Percentiles rank a stretch among this genome's conserved stretches.
Conservation (phyloP, 2,329 filamentous ascomycete genomes). For the Hypoxylon sp. region DNA sequence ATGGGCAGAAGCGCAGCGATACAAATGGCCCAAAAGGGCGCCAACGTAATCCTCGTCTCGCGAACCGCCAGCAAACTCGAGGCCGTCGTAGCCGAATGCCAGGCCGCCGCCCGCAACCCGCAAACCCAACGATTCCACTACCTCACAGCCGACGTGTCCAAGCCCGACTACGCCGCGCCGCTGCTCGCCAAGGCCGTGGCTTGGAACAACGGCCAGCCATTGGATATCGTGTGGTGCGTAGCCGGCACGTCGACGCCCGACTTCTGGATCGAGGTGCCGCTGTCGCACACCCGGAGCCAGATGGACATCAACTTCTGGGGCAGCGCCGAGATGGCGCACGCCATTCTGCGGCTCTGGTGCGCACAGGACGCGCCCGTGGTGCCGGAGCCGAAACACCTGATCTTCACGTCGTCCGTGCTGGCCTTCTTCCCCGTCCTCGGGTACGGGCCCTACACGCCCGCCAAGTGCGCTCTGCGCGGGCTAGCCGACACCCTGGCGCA, state of each 20-base stretch:
- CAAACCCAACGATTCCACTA: slow-evolving; percentile 82
- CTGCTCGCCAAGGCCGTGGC: slow-evolving; percentile 79
- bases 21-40: slow-evolving; percentile 84
- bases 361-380: slow-evolving; percentile 62
- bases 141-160: slow-evolving; percentile 86
- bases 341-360: slow-evolving; percentile 83
- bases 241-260: slow-evolving; percentile 82
- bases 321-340: slow-evolving; percentile 86
- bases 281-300: slow-evolving; percentile 77
- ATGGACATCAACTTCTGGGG: slow-evolving; percentile 97
- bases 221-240: slow-evolving; percentile 92
- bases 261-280: slow-evolving; percentile 82
- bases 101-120: slow-evolving; percentile 74
- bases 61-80: slow-evolving; percentile 83
- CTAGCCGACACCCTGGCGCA: slow-evolving; percentile 87
- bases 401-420: slow-evolving; percentile 86
- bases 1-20: slow-evolving; percentile 85
- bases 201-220: slow-evolving; percentile 82
- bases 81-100: slow-evolving; percentile 70
- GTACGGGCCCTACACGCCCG: slow-evolving; percentile 85
- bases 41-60: slow-evolving; percentile 87
- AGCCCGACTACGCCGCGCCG: slow-evolving; percentile 76
- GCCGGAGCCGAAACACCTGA: slow-evolving; percentile 77
- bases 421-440: slow-evolving; percentile 84
- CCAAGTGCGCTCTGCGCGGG: slow-evolving; percentile 87